Percentiles rank a stretch among this genome's conserved stretches.
These are phyloP conservation scores for Mrakia blollopis DNA, from an alignment of 768 basidiomycete species.

Conservation along the genomic window DNA sequence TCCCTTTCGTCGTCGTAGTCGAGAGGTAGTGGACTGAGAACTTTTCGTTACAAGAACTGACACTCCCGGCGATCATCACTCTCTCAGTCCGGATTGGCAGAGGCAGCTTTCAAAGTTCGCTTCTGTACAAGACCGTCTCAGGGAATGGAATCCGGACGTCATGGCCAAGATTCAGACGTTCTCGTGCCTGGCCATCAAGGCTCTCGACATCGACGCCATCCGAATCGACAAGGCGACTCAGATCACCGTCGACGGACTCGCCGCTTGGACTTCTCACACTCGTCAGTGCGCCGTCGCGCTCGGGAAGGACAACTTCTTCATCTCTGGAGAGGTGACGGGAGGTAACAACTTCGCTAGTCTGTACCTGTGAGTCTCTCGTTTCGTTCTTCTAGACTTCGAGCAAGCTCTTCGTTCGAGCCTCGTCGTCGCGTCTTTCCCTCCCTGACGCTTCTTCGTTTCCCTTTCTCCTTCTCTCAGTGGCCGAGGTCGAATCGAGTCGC, in stretches of 20 bases:
- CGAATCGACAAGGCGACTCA: slow-evolving; percentile 95
- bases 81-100: slow-evolving; percentile 52
- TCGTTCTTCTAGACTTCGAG: not conserved
- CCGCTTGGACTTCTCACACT: slow-evolving; percentile 68
- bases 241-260: slow-evolving; percentile 73
- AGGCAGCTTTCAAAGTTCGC: slow-evolving; percentile 93
- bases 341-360: slow-evolving; percentile 83
- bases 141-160: slow-evolving; percentile 81
- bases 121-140: slow-evolving; percentile 89
- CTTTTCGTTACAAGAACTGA: slow-evolving; percentile 6
- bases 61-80: not conserved
- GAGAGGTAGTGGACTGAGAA: slow-evolving; percentile 4
- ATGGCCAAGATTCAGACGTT: slow-evolving; percentile 72
- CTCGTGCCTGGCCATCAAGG: slow-evolving; percentile 78
- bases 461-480: slow-evolving; percentile 51
- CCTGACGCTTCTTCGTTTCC: not conserved
- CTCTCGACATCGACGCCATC: slow-evolving; percentile 87
- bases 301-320: slow-evolving; percentile 82
- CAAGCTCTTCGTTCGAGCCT: not conserved
- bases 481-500: slow-evolving; percentile 75
- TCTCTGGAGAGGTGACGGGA: slow-evolving; percentile 90
- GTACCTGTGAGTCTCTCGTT: slow-evolving; percentile 60
- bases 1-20: not conserved
- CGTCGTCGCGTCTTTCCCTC: not conserved
- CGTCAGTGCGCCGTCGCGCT: slow-evolving; percentile 65